Base-by-base conservation (phyloP, 176 grass and related monocot genomes). In the Oryza coarctata region DNA sequence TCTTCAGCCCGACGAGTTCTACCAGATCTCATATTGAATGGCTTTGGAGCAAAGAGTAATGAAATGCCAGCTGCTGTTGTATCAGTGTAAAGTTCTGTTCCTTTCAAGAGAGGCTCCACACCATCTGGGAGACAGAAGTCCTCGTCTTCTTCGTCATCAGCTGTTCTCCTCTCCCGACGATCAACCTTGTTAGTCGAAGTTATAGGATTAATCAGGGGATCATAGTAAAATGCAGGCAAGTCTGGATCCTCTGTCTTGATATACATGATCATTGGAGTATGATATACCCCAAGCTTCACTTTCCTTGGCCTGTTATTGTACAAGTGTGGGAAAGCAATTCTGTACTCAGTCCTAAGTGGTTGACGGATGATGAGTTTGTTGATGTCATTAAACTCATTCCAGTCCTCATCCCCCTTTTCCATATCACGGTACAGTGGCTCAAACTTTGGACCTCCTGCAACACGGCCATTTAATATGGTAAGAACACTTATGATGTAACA, bases 311-410 rank as follows among this genome's bases (percentile, higher is more conserved):
- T 93, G 67, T 98, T 98, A 76, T 98, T 98, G 87, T 98, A 98
- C 55, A 98, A 83, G 74, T 98, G 95, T 11, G 95, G 95, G 71
- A 98, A 98, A 13, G 92, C 95, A 73, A 98, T 98, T 87, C 93
- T 98, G 69, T 98, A 98, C 43, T 98, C 95, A 7, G 95, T 98
- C 63, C 95, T 85, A 62, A 98, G 93, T 71, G 95, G 95, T 45
- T 98, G 95, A 7, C 95, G 95, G 77, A 98, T 98, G 68, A 98
- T 98, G 75, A 98, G 92, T 36, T 98, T 98, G 79, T 98, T 98
- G 60, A 98, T 98, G 71, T 98, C 95, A 84, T 98, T 98, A 76
- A 98, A 98, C 80, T 98, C 95, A 88, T 98, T 98, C 95, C 95
- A 98, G 74, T 98, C 95, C 85, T 98, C 95, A 55, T 98, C 95